These are phyloP conservation scores for Paramecium tetraurelia DNA, from an alignment of 73 alveolate genomes.

Conservation along the genomic window DNA sequence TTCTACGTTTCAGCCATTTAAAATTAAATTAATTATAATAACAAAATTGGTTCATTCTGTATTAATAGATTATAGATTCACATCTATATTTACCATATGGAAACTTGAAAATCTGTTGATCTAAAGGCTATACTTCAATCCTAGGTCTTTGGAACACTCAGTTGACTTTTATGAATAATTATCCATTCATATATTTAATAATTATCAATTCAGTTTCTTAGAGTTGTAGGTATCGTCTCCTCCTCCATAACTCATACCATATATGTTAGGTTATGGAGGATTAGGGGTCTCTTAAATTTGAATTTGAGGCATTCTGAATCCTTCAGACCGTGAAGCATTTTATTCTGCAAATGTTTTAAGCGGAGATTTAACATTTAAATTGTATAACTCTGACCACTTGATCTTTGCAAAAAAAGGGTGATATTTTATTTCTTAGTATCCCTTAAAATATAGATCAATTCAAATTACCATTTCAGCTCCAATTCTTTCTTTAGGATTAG, in stretches of 20 bases:
- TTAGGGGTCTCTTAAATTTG: conserved; percentile 6
- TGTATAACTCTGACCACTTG: conserved; percentile 40
- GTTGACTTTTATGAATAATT: neutral
- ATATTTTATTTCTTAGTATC: conserved; percentile 7
- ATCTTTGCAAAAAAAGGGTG: conserved; percentile 45
- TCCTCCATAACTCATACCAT: neutral
- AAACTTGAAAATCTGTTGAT: neutral
- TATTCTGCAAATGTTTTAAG: conserved; percentile 27
- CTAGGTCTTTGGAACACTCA: too few relatives aligned
- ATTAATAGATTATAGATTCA: neutral
- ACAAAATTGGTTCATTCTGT: neutral
- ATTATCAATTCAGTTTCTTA: conserved; percentile 20
- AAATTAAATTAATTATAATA: neutral
- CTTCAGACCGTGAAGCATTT: neutral
- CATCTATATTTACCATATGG: neutral
- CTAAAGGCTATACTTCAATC: too few relatives aligned
- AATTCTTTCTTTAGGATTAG: conserved; percentile 34
- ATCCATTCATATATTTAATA: neutral
- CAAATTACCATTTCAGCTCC: neutral
- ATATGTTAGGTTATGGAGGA: neutral
- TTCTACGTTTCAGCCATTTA: conserved; percentile 56
- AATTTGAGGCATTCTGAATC: neutral
- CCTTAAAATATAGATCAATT: neutral
- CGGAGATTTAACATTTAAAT: conserved; percentile 1
- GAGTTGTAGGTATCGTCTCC: neutral